phyloP scores from a whole-genome alignment of 2,329 filamentous ascomycete genomes.

The Nemania sp. region DNA sequence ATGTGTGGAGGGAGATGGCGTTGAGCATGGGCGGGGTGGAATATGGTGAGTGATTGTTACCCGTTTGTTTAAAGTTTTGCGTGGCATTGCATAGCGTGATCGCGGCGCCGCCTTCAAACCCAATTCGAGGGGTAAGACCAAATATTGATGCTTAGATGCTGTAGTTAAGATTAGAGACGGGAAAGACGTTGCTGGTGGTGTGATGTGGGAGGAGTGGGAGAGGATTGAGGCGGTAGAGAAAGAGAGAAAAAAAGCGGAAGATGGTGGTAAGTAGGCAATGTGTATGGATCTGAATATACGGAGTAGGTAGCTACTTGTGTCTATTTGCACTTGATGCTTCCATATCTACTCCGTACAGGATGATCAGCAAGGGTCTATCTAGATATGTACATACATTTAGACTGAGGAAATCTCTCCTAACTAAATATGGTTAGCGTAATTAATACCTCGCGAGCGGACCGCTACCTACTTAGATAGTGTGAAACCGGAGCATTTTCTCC shows the following conservation, averaged over 20 bases:
- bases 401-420: too few relatives aligned
- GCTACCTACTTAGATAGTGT: too few relatives aligned
- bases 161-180: slow-evolving; percentile 38
- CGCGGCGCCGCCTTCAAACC: too few relatives aligned
- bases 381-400: too few relatives aligned
- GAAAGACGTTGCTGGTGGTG: slow-evolving; percentile 28
- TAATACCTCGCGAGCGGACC: too few relatives aligned
- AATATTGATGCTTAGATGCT: slow-evolving; percentile 6
- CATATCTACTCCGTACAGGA: too few relatives aligned
- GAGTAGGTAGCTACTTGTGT: too few relatives aligned
- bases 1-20: slow-evolving; percentile 39
- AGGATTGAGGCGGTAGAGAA: slow-evolving; percentile 27
- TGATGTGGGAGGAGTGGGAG: slow-evolving; percentile 39
- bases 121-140: background rate
- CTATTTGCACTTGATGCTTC: too few relatives aligned
- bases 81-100: too few relatives aligned
- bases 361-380: too few relatives aligned
- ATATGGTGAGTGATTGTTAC: slow-evolving; percentile 15
- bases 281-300: too few relatives aligned
- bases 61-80: background rate
- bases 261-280: background rate
- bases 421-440: background rate
- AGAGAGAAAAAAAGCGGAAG: background rate
- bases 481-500: slow-evolving; percentile 16
- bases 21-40: slow-evolving; percentile 34